phyloP scores from a whole-genome alignment of 2,329 filamentous ascomycete genomes.

The Epichloe amarillans region DNA sequence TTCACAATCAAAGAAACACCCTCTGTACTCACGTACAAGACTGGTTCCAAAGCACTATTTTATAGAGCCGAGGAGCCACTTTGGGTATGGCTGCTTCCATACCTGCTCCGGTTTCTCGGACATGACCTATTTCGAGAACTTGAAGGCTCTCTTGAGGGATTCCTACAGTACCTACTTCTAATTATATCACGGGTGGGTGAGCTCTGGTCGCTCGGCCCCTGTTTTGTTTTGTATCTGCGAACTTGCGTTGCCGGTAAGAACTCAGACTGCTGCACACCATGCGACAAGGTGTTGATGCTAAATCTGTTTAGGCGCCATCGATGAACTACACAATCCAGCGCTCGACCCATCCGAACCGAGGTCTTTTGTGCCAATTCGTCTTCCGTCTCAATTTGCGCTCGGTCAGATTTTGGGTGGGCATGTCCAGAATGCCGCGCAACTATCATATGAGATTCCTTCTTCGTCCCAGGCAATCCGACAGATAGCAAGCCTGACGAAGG shows the following conservation, averaged over 20 bases:
- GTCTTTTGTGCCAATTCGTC: slow-evolving; percentile 13
- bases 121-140: slow-evolving; percentile 34
- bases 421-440: slow-evolving; percentile 14
- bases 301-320: slow-evolving; percentile 17
- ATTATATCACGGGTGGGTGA: slow-evolving; percentile 28
- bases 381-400: slow-evolving; percentile 28
- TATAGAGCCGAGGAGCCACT: slow-evolving; percentile 46
- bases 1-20: slow-evolving; percentile 66
- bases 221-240: slow-evolving; percentile 35
- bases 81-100: slow-evolving; percentile 52
- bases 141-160: slow-evolving; percentile 35
- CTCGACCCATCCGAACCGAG: slow-evolving; percentile 16
- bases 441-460: slow-evolving; percentile 26
- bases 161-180: slow-evolving; percentile 37
- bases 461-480: slow-evolving; percentile 34
- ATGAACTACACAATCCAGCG: slow-evolving; percentile 21
- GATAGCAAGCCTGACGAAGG: slow-evolving; percentile 28
- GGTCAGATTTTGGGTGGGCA: slow-evolving; percentile 19
- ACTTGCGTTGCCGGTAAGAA: slow-evolving; percentile 30
- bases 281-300: slow-evolving; percentile 5
- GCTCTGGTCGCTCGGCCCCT: slow-evolving; percentile 34
- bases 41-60: slow-evolving; percentile 28
- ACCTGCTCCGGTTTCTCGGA: slow-evolving; percentile 43
- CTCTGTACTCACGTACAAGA: slow-evolving; percentile 42
- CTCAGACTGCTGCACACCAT: slow-evolving; percentile 1